Conservation (phyloP, 371 early-diverging fungal genomes). For the Basidiobolus heterosporus region DNA sequence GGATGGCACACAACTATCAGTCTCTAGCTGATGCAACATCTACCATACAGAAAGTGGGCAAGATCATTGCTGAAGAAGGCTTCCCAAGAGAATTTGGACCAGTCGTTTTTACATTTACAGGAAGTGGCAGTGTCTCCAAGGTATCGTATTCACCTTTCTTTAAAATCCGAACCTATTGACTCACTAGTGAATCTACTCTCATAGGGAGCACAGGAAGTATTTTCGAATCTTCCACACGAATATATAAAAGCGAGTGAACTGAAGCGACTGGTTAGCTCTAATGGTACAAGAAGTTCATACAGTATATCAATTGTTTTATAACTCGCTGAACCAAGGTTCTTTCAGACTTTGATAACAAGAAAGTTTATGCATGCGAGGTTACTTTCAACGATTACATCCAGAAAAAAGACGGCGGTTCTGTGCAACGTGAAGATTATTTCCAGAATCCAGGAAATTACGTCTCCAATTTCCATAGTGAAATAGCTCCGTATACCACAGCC, state of each 20-base stretch:
- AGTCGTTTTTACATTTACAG: slow-evolving; percentile 78
- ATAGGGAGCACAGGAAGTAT: slow-evolving; percentile 77
- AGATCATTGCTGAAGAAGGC: slow-evolving; percentile 67
- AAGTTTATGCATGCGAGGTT: slow-evolving; percentile 66
- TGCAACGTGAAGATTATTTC: slow-evolving; percentile 48
- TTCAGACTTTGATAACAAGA: slow-evolving; percentile 34
- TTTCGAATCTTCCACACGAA: slow-evolving; percentile 80
- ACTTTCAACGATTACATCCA: slow-evolving; percentile 62
- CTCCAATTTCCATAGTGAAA: slow-evolving; percentile 71
- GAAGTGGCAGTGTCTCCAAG: slow-evolving; percentile 87
- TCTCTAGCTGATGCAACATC: slow-evolving; percentile 57
- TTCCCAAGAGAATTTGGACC: slow-evolving; percentile 79
- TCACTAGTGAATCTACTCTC: not conserved
- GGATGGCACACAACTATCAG: slow-evolving; percentile 76
- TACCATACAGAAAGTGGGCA: slow-evolving; percentile 57
- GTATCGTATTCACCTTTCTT: slow-evolving; percentile 13
- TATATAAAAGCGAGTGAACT: slow-evolving; percentile 74
- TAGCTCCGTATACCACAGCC: slow-evolving; percentile 75
- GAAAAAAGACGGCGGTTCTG: slow-evolving; percentile 40
- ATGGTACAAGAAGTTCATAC: slow-evolving; percentile 24
- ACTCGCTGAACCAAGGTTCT: not conserved
- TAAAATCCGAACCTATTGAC: not conserved
- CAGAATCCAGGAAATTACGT: slow-evolving; percentile 64
- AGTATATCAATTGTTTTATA: not conserved
- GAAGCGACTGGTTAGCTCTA: slow-evolving; percentile 36